A percentile compares a stretch with the other conserved stretches of the same genome.
Evolutionary conservation across 495 filamentous ascomycete species (phyloP).

Genomic region (Tuber brumale): DNA sequence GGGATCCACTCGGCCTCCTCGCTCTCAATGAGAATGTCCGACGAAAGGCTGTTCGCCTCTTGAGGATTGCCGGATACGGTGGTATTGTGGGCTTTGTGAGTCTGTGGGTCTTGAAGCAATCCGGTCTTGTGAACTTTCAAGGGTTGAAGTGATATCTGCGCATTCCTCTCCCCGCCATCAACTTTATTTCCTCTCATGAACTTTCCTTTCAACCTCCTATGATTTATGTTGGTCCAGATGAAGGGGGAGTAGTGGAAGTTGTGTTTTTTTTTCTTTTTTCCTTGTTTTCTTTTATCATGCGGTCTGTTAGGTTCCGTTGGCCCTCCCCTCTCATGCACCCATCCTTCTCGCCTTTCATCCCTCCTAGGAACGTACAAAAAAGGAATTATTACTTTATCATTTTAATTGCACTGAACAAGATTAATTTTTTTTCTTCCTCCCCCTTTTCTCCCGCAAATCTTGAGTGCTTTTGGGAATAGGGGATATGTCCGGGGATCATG

Average conservation of each 20-base stretch:
- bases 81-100: constrained; percentile 39
- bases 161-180: neutral
- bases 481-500: neutral
- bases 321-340: neutral
- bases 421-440: neutral
- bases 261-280: neutral
- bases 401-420: neutral
- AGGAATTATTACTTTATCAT: neutral
- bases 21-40: constrained; percentile 34
- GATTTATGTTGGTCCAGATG: neutral
- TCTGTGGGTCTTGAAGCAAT: constrained; percentile 36
- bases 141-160: neutral
- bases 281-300: neutral
- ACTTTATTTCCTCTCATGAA: neutral
- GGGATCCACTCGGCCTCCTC: constrained; percentile 38
- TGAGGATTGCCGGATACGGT: constrained; percentile 40
- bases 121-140: neutral
- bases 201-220: neutral
- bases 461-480: neutral
- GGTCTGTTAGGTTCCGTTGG: neutral
- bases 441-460: neutral
- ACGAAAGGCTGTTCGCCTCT: constrained; percentile 31
- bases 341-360: neutral
- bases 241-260: neutral
- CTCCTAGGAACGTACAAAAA: neutral